phyloP scores from a whole-genome alignment of 2,329 filamentous ascomycete genomes.

The Tolypocladium album region DNA sequence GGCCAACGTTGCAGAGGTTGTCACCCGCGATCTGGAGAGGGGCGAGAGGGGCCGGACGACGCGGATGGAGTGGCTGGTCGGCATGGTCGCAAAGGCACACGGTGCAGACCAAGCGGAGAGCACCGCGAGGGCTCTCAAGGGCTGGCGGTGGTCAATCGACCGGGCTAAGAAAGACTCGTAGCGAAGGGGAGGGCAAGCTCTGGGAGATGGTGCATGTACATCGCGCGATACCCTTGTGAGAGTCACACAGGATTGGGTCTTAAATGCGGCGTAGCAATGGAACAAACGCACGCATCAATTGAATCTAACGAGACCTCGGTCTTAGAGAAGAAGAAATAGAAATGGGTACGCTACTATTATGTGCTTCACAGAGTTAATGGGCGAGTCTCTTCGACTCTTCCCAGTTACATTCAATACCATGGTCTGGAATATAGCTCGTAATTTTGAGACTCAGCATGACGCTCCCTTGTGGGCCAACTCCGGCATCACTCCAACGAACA shows the following conservation, averaged over 20 bases:
- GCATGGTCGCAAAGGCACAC: constrained; percentile 11
- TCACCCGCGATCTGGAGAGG: constrained; percentile 21
- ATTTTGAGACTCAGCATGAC: too few species aligned
- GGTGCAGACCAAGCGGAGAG: constrained; percentile 9
- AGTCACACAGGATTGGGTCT: not conserved
- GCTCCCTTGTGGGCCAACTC: too few species aligned
- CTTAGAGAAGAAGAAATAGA: too few species aligned
- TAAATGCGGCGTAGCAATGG: not conserved
- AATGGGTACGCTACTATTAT: too few species aligned
- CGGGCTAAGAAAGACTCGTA: not conserved
- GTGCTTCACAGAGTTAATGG: too few species aligned
- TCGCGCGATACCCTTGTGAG: not conserved
- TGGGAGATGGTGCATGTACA: not conserved
- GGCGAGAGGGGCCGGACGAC: constrained; percentile 19
- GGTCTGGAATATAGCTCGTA: too few species aligned
- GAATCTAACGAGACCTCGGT: too few species aligned
- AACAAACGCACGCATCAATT: not conserved
- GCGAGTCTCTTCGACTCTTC: too few species aligned
- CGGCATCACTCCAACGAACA: too few species aligned
- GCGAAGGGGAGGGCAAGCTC: not conserved
- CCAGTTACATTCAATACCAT: too few species aligned
- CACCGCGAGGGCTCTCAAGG: constrained; percentile 6
- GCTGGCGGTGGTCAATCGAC: constrained; percentile 14
- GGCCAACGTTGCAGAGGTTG: constrained; percentile 12
- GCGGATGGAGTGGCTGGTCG: constrained; percentile 19